phyloP scores from a whole-genome alignment of 2,329 filamentous ascomycete genomes.

The Fusarium sp. region DNA sequence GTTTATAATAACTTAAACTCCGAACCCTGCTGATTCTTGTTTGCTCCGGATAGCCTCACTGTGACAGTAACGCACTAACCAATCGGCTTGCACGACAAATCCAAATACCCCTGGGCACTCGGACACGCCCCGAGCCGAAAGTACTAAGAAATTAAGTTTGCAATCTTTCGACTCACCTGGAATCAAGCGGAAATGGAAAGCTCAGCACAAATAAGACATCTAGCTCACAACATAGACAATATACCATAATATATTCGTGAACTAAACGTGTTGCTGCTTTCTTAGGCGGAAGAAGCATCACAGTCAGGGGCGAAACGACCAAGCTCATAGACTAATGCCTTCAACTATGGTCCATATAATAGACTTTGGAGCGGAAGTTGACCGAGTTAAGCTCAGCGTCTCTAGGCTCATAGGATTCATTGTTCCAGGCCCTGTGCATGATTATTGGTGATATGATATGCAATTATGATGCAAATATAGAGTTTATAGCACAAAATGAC shows the following conservation, averaged over 20 bases:
- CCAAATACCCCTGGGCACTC: rapidly evolving
- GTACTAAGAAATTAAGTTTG: background rate
- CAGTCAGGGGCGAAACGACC: no score
- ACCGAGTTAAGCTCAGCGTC: background rate
- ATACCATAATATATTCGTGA: no score
- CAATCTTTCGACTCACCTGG: background rate
- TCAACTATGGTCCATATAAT: no score
- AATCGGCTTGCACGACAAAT: background rate
- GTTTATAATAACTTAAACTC: background rate
- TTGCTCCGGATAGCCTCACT: rapidly evolving
- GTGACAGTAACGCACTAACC: background rate
- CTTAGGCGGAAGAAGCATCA: no score
- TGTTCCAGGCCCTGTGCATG: rapidly evolving
- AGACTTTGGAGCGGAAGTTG: background rate
- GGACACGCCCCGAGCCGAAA: background rate
- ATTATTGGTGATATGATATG: background rate
- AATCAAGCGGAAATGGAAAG: background rate
- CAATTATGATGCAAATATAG: background rate
- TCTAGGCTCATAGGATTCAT: background rate
- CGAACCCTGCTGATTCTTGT: background rate
- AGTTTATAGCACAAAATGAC: background rate
- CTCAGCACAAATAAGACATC: no score
- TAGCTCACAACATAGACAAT: no score
- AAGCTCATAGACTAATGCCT: no score
- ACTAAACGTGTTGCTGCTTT: no score